A percentile compares a stretch with the other conserved stretches of the same genome.
phyloP scores from a whole-genome alignment of 768 basidiomycete species.

The Suillus weaverae region DNA sequence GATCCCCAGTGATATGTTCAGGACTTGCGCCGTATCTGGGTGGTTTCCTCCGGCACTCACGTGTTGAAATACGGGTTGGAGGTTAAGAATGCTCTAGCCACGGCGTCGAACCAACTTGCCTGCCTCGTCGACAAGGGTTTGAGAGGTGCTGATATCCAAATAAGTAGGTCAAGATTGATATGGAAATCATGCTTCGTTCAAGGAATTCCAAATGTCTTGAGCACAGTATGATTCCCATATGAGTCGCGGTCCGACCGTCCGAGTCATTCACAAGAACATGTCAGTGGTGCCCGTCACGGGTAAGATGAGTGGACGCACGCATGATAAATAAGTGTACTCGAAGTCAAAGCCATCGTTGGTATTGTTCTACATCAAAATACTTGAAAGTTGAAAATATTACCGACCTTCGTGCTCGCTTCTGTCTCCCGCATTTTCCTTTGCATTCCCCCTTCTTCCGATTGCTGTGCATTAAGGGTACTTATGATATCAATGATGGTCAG shows the following conservation, averaged over 20 bases:
- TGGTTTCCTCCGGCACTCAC: slow-evolving; percentile 18
- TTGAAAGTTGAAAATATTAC: background rate
- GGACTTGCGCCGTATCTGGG: slow-evolving; percentile 26
- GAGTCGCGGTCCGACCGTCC: no score
- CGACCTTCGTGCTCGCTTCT: background rate
- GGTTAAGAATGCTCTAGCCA: background rate
- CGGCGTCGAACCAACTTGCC: background rate
- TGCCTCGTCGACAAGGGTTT: background rate
- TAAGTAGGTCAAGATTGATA: background rate
- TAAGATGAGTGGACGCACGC: no score
- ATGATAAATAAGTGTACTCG: no score
- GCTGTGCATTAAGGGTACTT: no score
- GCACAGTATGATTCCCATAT: no score
- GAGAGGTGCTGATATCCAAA: background rate
- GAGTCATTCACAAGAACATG: no score
- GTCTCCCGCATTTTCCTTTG: background rate
- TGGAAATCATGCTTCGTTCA: no score
- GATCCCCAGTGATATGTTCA: background rate
- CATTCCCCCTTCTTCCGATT: no score
- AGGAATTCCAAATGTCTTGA: no score
- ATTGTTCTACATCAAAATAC: background rate
- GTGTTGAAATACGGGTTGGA: slow-evolving; percentile 15
- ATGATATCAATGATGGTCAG: no score
- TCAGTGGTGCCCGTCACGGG: no score
- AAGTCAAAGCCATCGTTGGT: background rate